These are phyloP conservation scores for Mariannaea elegans DNA, from an alignment of 2,329 filamentous ascomycete species.

Conservation along the genomic window DNA sequence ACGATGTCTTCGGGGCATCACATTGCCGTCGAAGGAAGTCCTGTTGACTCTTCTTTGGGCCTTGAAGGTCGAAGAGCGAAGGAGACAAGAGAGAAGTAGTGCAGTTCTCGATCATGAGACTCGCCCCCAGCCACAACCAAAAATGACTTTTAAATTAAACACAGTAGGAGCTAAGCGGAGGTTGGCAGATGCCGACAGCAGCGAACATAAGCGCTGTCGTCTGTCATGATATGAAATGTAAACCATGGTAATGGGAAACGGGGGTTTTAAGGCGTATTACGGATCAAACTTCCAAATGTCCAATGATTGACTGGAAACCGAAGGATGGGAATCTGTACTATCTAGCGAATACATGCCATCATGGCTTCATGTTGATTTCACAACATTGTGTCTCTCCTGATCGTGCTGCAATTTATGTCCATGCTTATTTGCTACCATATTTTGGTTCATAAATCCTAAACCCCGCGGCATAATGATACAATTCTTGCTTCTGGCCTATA, in stretches of 20 bases:
- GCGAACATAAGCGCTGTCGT: constrained; percentile 29
- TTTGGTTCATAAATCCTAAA: too few relatives aligned
- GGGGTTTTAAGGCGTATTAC: constrained; percentile 28
- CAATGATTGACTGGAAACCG: constrained; percentile 26
- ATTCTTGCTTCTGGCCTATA: too few relatives aligned
- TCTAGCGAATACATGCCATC: constrained; percentile 34
- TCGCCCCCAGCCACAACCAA: constrained; percentile 37
- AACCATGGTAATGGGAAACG: constrained; percentile 21
- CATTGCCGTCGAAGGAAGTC: constrained; percentile 57
- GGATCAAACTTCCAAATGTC: constrained; percentile 27
- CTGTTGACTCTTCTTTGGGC: constrained; percentile 59
- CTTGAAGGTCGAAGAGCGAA: constrained; percentile 53
- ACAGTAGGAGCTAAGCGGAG: constrained; percentile 34
- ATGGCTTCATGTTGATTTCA: constrained; percentile 22
- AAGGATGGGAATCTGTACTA: constrained; percentile 23
- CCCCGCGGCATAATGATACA: too few relatives aligned
- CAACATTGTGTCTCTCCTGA: too few relatives aligned
- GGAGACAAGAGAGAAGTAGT: constrained; percentile 38
- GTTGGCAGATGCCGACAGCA: constrained; percentile 22
- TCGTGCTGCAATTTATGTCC: too few relatives aligned
- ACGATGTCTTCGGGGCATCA: constrained; percentile 48
- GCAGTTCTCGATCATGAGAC: constrained; percentile 36
- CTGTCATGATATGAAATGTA: constrained; percentile 32
- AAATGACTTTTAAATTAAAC: constrained; percentile 35
- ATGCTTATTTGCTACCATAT: too few relatives aligned